Evolutionary conservation across 2,329 filamentous ascomycete genomes (phyloP).

Genomic region (Beauveria bassiana): DNA sequence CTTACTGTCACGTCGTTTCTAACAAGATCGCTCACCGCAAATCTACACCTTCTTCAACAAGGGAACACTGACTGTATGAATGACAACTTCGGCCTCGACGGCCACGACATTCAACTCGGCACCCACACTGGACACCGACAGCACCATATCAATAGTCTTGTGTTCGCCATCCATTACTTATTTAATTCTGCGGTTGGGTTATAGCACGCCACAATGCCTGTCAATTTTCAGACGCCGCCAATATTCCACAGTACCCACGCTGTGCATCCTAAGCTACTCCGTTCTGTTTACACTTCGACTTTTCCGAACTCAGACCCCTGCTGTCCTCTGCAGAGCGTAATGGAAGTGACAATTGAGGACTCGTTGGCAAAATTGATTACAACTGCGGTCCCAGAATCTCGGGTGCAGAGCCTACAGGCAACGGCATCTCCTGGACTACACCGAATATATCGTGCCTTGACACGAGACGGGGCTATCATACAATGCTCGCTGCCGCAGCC

Average conservation of each 20-base stretch:
- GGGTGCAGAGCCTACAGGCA: conserved; percentile 23
- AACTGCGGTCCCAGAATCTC: conserved; percentile 23
- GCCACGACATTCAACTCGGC: background rate
- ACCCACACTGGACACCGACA: background rate
- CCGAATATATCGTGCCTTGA: conserved; percentile 34
- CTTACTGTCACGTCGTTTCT: background rate
- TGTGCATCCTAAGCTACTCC: background rate
- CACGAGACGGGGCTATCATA: conserved; percentile 33
- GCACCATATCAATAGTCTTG: background rate
- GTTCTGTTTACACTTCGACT: background rate
- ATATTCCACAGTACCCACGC: background rate
- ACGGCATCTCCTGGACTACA: conserved; percentile 31
- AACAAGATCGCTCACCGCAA: background rate
- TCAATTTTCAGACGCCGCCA: background rate
- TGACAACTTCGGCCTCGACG: background rate
- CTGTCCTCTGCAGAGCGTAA: conserved; percentile 18
- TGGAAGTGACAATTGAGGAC: conserved; percentile 26
- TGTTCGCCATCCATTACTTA: background rate
- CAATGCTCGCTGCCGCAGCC: conserved; percentile 36
- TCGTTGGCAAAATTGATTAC: conserved; percentile 29
- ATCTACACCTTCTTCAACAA: background rate
- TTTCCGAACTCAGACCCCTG: background rate
- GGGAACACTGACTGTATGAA: background rate
- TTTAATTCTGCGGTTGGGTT: background rate
- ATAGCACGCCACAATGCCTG: background rate